Conservation (phyloP, 2,329 filamentous ascomycete genomes). For the Colletotrichum plurivorum region DNA sequence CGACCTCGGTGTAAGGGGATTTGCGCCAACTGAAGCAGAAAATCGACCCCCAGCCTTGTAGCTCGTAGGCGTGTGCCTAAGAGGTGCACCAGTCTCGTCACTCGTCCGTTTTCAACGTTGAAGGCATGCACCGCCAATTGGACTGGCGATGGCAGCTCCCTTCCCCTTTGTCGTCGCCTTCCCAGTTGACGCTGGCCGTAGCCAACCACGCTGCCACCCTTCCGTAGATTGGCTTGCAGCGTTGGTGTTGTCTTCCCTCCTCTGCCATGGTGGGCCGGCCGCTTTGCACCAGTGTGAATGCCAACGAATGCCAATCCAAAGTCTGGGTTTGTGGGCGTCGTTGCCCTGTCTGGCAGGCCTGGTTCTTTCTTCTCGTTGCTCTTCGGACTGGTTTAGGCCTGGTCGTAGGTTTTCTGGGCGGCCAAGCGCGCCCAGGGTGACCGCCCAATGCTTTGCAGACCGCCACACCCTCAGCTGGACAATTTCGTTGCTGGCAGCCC, state of each 20-base stretch:
- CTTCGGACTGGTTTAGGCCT: slow-evolving; percentile 9
- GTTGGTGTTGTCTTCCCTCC: slow-evolving; percentile 10
- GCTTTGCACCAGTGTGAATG: too few relatives aligned
- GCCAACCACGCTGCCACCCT: background rate
- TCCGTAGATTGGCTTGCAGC: background rate
- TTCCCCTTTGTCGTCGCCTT: background rate
- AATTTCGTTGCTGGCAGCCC: slow-evolving; percentile 19
- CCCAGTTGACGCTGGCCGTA: background rate
- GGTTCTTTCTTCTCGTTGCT: background rate
- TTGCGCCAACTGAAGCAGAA: background rate
- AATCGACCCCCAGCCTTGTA: background rate
- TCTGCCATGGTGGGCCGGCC: too few relatives aligned
- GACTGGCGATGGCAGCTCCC: background rate
- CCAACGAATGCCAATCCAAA: background rate
- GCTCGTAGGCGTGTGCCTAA: background rate
- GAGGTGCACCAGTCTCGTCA: background rate
- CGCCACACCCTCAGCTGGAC: slow-evolving; percentile 39
- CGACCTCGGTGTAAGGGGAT: background rate
- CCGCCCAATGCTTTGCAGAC: slow-evolving; percentile 29
- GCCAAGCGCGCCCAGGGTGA: slow-evolving; percentile 16
- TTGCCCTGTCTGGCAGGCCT: background rate
- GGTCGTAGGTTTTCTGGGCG: slow-evolving; percentile 21
- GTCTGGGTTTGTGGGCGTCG: slow-evolving; percentile 10
- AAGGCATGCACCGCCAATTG: background rate
- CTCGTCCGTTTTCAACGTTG: slow-evolving; percentile 16